Evolutionary conservation across 495 filamentous ascomycete genomes (phyloP).

Genomic region (Paragyromitra xinjiangensis): DNA sequence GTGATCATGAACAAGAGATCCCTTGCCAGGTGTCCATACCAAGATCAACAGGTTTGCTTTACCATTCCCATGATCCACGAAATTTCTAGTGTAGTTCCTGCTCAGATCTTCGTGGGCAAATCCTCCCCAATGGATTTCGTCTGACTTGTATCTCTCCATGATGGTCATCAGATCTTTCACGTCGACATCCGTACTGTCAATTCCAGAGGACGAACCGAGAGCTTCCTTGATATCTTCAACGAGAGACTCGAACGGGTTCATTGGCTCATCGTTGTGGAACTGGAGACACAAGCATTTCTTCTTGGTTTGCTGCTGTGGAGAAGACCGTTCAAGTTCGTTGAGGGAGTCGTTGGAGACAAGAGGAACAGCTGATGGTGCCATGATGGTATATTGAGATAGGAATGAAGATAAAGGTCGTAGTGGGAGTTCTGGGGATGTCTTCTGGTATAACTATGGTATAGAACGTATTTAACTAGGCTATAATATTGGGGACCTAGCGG

Average conservation of each 20-base stretch:
- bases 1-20: conserved; percentile 82
- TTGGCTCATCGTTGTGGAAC: conserved; percentile 20
- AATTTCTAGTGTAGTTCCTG: conserved; percentile 81
- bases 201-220: conserved; percentile 79
- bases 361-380: conserved; percentile 42
- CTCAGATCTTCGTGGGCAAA: conserved; percentile 74
- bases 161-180: conserved; percentile 70
- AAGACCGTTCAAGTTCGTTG: conserved; percentile 6
- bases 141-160: conserved; percentile 76
- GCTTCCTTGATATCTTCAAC: conserved; percentile 74
- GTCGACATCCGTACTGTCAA: conserved; percentile 81
- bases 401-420: not conserved
- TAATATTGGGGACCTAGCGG: not conserved
- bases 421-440: not conserved
- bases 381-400: conserved; percentile 13
- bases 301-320: conserved; percentile 18
- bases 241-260: conserved; percentile 72
- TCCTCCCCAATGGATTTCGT: conserved; percentile 72
- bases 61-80: conserved; percentile 89
- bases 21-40: conserved; percentile 92
- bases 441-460: conserved; percentile 7
- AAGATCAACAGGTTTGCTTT: conserved; percentile 89
- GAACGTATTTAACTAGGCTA: not conserved
- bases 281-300: conserved; percentile 36
- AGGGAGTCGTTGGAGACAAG: not conserved